Evolutionary conservation across 495 filamentous ascomycete species (phyloP).

Genomic region (Penicillium cataractarum): DNA sequence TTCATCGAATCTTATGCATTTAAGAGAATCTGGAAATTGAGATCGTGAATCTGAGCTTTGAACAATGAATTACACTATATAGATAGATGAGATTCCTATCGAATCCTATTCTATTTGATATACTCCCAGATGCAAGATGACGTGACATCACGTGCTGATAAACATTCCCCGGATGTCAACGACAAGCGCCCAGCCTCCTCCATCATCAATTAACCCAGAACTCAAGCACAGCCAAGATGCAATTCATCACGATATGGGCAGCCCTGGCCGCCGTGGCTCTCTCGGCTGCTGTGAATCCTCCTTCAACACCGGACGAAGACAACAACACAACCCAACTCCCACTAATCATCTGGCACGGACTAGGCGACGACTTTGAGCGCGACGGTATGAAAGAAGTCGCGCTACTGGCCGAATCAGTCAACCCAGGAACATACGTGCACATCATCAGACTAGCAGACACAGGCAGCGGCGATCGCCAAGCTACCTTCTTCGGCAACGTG

Average conservation of each 20-base stretch:
- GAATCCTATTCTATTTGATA: background rate
- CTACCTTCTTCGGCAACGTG: conserved; percentile 90
- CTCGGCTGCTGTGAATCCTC: conserved; percentile 21
- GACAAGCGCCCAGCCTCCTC: conserved; percentile 9
- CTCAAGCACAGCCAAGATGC: conserved; percentile 16
- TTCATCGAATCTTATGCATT: background rate
- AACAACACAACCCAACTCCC: conserved; percentile 63
- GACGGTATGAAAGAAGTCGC: conserved; percentile 73
- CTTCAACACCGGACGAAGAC: conserved; percentile 15
- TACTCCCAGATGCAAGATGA: background rate
- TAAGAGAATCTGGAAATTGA: background rate
- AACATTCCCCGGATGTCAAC: conserved; percentile 8
- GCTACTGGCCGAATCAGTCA: conserved; percentile 65
- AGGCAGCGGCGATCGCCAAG: conserved; percentile 67
- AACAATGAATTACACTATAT: background rate
- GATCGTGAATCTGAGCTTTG: background rate
- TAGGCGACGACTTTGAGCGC: conserved; percentile 69
- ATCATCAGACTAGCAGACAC: conserved; percentile 74
- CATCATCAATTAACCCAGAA: background rate
- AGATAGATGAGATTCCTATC: background rate
- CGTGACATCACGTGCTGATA: conserved; percentile 24
- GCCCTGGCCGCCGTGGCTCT: conserved; percentile 20
- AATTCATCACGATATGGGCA: conserved; percentile 19
- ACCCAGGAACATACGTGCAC: conserved; percentile 86
- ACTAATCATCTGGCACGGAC: conserved; percentile 92